phyloP scores from a whole-genome alignment of 352 stramenopile genomes.

The Phytophthora vignae region DNA sequence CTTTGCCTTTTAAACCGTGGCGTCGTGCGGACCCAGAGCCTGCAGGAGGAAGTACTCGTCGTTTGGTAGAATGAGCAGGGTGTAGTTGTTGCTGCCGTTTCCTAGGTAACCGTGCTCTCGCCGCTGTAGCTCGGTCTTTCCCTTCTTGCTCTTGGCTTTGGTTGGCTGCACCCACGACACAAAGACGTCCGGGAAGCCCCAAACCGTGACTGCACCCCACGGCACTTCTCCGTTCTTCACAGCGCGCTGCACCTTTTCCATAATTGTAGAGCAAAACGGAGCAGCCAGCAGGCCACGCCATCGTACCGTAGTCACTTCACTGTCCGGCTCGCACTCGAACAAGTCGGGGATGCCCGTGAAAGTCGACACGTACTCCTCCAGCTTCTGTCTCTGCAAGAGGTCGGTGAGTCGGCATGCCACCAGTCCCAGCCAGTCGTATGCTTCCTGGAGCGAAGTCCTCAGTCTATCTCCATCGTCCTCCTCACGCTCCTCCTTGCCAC shows the following conservation, averaged over 20 bases:
- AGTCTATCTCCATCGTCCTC: constrained; percentile 35
- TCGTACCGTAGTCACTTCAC: constrained; percentile 60
- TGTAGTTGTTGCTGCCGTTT: constrained; percentile 84
- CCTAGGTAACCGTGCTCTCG: constrained; percentile 80
- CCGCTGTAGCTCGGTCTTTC: constrained; percentile 26
- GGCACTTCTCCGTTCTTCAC: constrained; percentile 61
- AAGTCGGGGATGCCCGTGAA: constrained; percentile 58
- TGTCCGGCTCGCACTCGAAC: constrained; percentile 44
- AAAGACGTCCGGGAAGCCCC: constrained; percentile 78
- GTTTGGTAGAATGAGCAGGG: constrained; percentile 70
- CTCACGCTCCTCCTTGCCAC: constrained; percentile 1
- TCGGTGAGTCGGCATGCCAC: constrained; percentile 67
- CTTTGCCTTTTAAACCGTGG: constrained; percentile 46
- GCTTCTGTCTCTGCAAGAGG: constrained; percentile 58
- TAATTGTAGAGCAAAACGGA: constrained; percentile 59
- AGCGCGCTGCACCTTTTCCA: constrained; percentile 58
- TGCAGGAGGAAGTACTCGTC: constrained; percentile 82
- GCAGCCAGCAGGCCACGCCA: constrained; percentile 79
- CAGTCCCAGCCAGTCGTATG: constrained; percentile 83
- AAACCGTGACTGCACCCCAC: constrained; percentile 81
- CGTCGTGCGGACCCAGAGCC: constrained; percentile 72
- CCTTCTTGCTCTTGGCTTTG: constrained; percentile 36
- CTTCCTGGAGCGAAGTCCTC: constrained; percentile 50
- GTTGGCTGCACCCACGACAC: constrained; percentile 71
- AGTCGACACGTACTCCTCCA: constrained; percentile 83